These are phyloP conservation scores for Penicillium crystallinum DNA, from an alignment of 495 filamentous ascomycete species.

Conservation along the genomic window DNA sequence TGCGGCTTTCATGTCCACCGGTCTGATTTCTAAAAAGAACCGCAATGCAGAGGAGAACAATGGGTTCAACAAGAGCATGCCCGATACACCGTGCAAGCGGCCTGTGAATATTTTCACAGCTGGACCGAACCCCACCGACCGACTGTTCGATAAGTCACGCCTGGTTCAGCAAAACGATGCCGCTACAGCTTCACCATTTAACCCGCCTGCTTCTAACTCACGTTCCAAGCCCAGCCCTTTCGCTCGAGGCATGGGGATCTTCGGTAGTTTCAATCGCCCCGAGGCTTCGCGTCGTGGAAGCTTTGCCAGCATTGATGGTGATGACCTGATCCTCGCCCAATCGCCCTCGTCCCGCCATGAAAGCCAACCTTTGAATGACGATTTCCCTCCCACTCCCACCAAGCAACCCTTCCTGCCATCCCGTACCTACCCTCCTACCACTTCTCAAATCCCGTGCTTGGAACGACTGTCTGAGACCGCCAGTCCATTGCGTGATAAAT, in stretches of 20 bases:
- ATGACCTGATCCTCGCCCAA: constrained; percentile 52
- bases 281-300: constrained; percentile 61
- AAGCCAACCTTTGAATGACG: constrained; percentile 61
- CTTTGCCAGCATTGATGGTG: constrained; percentile 70
- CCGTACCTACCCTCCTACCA: constrained; percentile 38
- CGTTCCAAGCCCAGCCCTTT: constrained; percentile 52
- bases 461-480: constrained; percentile 35
- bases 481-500: constrained; percentile 31
- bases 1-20: constrained; percentile 89
- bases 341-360: constrained; percentile 54
- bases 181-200: constrained; percentile 59
- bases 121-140: constrained; percentile 51
- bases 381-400: constrained; percentile 88
- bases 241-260: constrained; percentile 62
- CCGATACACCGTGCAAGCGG: constrained; percentile 95
- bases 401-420: constrained; percentile 58
- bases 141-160: constrained; percentile 48
- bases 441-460: constrained; percentile 36
- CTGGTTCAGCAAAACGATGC: constrained; percentile 61
- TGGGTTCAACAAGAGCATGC: constrained; percentile 49
- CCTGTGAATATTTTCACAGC: constrained; percentile 59
- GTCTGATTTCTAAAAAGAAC: constrained; percentile 82
- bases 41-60: constrained; percentile 51
- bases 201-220: constrained; percentile 34
- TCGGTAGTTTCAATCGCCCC: constrained; percentile 52